Conservation (phyloP, 148 eudicot species). For the Amaranthus cruentus region DNA sequence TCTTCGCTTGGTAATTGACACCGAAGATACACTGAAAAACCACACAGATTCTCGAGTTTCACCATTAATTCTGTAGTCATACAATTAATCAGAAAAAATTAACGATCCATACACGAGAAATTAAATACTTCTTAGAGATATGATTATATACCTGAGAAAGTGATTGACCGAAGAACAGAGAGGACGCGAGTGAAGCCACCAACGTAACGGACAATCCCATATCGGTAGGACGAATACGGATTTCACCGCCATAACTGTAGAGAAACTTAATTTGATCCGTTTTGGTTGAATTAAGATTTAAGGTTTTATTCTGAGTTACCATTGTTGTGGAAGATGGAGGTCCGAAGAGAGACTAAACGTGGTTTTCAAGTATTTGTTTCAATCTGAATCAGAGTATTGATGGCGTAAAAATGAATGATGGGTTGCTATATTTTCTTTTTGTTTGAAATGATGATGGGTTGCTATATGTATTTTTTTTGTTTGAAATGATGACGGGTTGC, state of each 20-base stretch:
- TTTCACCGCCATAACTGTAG: conserved; percentile 75
- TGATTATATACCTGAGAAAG: conserved; percentile 42
- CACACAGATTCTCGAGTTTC: conserved; percentile 60
- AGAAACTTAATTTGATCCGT: conserved; percentile 41
- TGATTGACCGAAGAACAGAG: conserved; percentile 50
- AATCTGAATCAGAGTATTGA: conserved; percentile 22
- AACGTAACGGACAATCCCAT: conserved; percentile 64
- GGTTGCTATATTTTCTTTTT: too few species aligned
- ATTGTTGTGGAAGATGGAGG: not conserved
- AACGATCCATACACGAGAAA: not conserved
- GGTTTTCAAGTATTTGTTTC: conserved; percentile 20
- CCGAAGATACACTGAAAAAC: conserved; percentile 46
- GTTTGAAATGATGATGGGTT: too few species aligned
- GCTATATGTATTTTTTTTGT: too few species aligned
- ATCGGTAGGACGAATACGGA: conserved; percentile 70
- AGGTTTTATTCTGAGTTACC: conserved; percentile 8
- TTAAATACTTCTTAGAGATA: not conserved
- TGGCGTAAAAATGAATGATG: not conserved
- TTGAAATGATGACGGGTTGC: too few species aligned
- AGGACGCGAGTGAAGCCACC: conserved; percentile 83
- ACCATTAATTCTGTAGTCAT: conserved; percentile 45
- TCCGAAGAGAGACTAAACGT: not conserved
- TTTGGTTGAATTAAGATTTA: conserved; percentile 1
- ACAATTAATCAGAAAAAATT: not conserved
- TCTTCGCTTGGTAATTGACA: conserved; percentile 78